phyloP scores from a whole-genome alignment of 345 rosid species.

The Linum usitatissimum region DNA sequence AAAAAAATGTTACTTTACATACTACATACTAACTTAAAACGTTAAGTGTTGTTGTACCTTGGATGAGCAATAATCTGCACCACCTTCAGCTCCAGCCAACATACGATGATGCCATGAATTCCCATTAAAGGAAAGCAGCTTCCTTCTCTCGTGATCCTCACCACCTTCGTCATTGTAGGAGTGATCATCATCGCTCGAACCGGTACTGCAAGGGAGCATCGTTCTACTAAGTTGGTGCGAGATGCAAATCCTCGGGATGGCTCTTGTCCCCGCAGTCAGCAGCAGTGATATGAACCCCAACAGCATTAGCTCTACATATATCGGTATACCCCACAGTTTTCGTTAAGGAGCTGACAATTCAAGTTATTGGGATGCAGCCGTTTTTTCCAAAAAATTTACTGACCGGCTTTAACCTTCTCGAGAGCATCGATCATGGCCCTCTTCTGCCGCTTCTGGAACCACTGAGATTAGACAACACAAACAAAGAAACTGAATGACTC shows the following conservation, averaged over 20 bases:
- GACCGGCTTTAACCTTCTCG: slow-evolving; percentile 5
- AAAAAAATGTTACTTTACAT: too few species aligned
- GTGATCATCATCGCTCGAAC: not conserved
- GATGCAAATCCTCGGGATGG: slow-evolving; percentile 1
- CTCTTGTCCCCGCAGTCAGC: not conserved
- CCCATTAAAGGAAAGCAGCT: slow-evolving; percentile 22
- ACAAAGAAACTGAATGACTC: not conserved
- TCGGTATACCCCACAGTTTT: not conserved
- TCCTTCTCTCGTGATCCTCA: slow-evolving; percentile 18
- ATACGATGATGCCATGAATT: slow-evolving; percentile 29
- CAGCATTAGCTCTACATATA: not conserved
- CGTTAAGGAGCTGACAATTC: too few species aligned
- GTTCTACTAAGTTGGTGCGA: not conserved
- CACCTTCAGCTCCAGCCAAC: slow-evolving; percentile 21
- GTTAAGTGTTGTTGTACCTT: slow-evolving; percentile 3
- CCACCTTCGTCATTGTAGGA: not conserved
- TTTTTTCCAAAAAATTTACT: not conserved
- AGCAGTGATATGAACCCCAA: not conserved
- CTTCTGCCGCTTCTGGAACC: slow-evolving; percentile 7
- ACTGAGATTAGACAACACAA: not conserved
- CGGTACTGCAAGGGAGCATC: slow-evolving; percentile 2
- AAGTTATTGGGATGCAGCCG: not conserved
- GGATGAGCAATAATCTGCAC: slow-evolving; percentile 22
- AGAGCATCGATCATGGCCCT: slow-evolving; percentile 4
- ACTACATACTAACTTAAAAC: not conserved